Evolutionary conservation across 192 early-diverging fungal species (phyloP).

Genomic region (Linnemannia schmuckeri): DNA sequence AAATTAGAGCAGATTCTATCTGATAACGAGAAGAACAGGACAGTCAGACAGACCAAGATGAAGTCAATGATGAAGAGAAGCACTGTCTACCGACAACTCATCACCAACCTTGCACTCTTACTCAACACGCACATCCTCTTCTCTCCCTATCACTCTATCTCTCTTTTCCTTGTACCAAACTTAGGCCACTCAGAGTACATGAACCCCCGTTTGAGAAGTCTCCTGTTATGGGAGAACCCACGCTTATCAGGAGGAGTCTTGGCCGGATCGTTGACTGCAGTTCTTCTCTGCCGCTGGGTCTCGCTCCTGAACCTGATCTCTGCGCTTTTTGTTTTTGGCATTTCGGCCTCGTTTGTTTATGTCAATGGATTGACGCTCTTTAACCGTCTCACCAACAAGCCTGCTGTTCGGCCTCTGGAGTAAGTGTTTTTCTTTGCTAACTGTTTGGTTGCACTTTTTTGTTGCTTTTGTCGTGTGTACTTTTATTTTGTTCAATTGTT

Average conservation of each 20-base stretch:
- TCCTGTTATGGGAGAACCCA: constrained; percentile 48
- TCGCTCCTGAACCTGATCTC: constrained; percentile 42
- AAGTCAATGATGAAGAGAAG: background rate
- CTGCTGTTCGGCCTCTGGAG: constrained; percentile 40
- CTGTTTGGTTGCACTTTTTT: background rate
- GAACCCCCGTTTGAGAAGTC: constrained; percentile 34
- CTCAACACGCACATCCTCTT: background rate
- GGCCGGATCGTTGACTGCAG: constrained; percentile 17
- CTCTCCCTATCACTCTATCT: background rate
- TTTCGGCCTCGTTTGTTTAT: constrained; percentile 37
- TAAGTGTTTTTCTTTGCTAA: constrained; percentile 4
- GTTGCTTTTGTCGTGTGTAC: background rate
- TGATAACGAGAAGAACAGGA: no score
- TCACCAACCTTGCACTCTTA: background rate
- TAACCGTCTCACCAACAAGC: constrained; percentile 33
- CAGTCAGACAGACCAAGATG: no score
- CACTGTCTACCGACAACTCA: background rate
- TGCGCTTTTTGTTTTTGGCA: constrained; percentile 39
- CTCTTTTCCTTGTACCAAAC: background rate
- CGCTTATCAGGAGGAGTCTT: constrained; percentile 27
- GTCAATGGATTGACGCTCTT: constrained; percentile 37
- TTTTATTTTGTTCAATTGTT: background rate
- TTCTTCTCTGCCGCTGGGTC: constrained; percentile 52
- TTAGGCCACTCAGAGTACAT: constrained; percentile 43
- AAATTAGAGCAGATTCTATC: no score